phyloP scores from a whole-genome alignment of 176 grass and related monocot genomes.

The Urochloa ruziziensis region DNA sequence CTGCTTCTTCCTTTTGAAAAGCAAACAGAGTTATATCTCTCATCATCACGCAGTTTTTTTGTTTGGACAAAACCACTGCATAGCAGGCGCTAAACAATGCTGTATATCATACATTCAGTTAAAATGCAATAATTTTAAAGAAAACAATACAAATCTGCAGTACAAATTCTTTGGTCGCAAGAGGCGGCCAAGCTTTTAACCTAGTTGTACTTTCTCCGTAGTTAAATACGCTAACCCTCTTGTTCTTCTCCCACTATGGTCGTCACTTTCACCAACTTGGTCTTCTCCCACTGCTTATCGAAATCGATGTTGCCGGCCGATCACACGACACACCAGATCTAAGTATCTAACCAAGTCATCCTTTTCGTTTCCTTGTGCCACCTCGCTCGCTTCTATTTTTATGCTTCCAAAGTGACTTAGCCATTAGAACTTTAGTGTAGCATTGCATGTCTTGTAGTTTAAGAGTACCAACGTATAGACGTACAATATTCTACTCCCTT shows the following conservation, averaged over 20 bases:
- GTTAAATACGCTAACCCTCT: background rate
- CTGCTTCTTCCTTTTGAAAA: background rate
- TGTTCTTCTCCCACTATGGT: background rate
- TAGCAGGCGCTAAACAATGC: background rate
- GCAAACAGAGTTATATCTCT: background rate
- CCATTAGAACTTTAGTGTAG: background rate
- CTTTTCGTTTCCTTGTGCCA: background rate
- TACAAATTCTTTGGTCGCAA: background rate
- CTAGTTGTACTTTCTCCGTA: background rate
- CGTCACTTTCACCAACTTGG: conserved; percentile 5
- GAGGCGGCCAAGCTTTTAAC: background rate
- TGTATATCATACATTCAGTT: background rate
- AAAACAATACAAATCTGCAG: background rate
- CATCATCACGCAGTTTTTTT: background rate
- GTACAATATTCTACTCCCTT: no score
- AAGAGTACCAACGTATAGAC: background rate
- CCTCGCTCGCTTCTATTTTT: background rate
- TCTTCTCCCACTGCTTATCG: background rate
- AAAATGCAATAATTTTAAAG: background rate
- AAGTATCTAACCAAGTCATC: conserved; percentile 1
- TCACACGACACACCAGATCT: conserved; percentile 42
- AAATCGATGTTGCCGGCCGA: conserved; percentile 29
- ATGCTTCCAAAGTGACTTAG: background rate
- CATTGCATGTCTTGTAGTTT: background rate
- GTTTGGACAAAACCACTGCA: background rate